These are phyloP conservation scores for Trichomonascus vanleenenianus DNA, from an alignment of 805 yeast species.

Conservation along the genomic window DNA sequence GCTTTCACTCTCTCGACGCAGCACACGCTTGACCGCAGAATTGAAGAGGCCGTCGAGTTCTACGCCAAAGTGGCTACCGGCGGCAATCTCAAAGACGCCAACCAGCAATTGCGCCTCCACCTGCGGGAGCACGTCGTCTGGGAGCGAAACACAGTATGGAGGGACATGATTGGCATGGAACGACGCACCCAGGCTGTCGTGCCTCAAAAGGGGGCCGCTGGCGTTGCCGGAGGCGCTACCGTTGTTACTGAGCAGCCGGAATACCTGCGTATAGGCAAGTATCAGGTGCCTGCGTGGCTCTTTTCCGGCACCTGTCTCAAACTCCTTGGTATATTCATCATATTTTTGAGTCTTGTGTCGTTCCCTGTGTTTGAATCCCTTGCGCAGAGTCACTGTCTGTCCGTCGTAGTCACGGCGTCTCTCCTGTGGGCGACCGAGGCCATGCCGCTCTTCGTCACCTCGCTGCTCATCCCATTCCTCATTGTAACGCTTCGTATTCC, in stretches of 20 bases:
- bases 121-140: conserved; percentile 90
- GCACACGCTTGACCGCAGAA: conserved; percentile 40
- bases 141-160: conserved; percentile 98
- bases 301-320: conserved; percentile 36
- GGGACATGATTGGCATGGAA: conserved; percentile 88
- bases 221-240: background rate
- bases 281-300: conserved; percentile 30
- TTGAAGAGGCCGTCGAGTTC: conserved; percentile 45
- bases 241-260: background rate
- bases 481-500: conserved; percentile 64
- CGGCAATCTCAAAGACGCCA: conserved; percentile 37
- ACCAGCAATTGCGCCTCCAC: conserved; percentile 42
- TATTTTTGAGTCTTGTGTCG: conserved; percentile 43
- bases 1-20: conserved; percentile 48
- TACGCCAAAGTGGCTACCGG: conserved; percentile 47
- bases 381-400: conserved; percentile 72
- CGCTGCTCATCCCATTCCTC: conserved; percentile 72
- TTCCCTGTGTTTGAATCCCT: conserved; percentile 43
- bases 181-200: conserved; percentile 72
- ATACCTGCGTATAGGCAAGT: conserved; percentile 4
- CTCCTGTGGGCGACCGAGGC: conserved; percentile 94
- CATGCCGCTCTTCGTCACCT: conserved; percentile 84
- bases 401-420: conserved; percentile 73
- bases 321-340: conserved; percentile 37
- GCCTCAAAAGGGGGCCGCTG: conserved; percentile 1